Conservation (phyloP, 345 rosid species). For the Syzygium aqueum region DNA sequence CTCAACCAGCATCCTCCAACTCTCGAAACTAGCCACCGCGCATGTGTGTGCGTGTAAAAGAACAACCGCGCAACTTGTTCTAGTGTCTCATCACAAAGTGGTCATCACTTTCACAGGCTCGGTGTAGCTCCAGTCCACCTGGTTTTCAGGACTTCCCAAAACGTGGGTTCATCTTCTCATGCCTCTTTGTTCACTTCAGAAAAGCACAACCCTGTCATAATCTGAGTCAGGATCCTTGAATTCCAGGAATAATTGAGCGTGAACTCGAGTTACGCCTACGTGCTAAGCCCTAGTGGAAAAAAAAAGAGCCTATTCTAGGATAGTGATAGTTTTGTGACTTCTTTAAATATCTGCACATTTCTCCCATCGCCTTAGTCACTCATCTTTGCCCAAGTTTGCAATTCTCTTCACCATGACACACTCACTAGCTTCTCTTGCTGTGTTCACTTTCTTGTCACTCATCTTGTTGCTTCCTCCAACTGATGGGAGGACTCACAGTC, state of each 20-base stretch:
- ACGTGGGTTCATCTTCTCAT: slow-evolving; percentile 8
- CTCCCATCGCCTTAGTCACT: not conserved
- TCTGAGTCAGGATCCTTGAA: slow-evolving; percentile 1
- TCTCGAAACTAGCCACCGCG: not conserved
- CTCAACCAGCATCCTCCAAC: not conserved
- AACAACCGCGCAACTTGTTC: slow-evolving; percentile 9
- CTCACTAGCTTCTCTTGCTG: not conserved
- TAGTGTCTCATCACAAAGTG: slow-evolving; percentile 4
- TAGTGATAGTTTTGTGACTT: not conserved
- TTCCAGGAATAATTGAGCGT: not conserved
- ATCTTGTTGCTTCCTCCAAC: not conserved
- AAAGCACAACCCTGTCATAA: not conserved
- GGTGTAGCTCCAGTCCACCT: not conserved
- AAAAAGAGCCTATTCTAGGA: not conserved
- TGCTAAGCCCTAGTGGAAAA: not conserved
- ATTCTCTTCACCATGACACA: not conserved
- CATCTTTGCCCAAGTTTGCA: not conserved
- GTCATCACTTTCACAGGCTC: slow-evolving; percentile 1
- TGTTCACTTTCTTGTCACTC: not conserved
- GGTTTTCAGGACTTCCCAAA: slow-evolving; percentile 3
- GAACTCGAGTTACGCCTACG: not conserved
- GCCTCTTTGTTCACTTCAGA: not conserved
- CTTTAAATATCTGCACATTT: not conserved
- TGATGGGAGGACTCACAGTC: not conserved
- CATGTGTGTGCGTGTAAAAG: not conserved